Evolutionary conservation across 75 land plant genomes (phyloP).

Genomic region (Cryptomeria japonica): DNA sequence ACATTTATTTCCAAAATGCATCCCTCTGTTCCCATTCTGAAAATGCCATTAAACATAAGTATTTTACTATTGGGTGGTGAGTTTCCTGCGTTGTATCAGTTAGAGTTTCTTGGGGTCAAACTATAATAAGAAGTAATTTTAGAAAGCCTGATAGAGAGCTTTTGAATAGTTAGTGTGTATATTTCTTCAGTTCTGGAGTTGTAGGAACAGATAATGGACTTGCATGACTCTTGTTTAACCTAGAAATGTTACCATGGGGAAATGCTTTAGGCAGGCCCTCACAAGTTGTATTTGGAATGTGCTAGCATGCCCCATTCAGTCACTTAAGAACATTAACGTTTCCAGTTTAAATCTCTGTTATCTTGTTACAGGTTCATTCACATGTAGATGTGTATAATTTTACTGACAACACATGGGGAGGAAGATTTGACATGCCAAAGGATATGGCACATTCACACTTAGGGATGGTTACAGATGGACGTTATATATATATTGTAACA

Average conservation of each 20-base stretch:
- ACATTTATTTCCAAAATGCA: too few species aligned
- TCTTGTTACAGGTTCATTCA: conserved; percentile 28
- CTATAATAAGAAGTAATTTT: neutral
- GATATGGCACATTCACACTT: conserved; percentile 43
- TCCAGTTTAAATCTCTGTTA: neutral
- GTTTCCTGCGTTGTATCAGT: neutral
- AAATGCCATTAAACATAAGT: too few species aligned
- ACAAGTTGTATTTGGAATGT: neutral
- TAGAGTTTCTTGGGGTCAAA: neutral
- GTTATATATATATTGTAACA: conserved; percentile 26
- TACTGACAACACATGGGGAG: conserved; percentile 24
- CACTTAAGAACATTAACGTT: neutral
- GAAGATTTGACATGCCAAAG: conserved; percentile 30
- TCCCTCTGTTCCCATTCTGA: too few species aligned
- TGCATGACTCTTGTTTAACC: neutral
- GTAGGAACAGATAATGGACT: neutral
- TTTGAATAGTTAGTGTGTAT: neutral
- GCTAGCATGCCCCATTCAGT: neutral
- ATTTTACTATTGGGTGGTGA: neutral
- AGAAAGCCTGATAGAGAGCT: neutral
- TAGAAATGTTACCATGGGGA: neutral
- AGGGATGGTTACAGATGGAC: conserved; percentile 44
- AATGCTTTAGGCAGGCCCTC: neutral
- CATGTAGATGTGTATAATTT: conserved; percentile 35
- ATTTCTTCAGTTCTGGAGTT: neutral